phyloP scores from a whole-genome alignment of 805 yeast species.

The Candida argentea region DNA sequence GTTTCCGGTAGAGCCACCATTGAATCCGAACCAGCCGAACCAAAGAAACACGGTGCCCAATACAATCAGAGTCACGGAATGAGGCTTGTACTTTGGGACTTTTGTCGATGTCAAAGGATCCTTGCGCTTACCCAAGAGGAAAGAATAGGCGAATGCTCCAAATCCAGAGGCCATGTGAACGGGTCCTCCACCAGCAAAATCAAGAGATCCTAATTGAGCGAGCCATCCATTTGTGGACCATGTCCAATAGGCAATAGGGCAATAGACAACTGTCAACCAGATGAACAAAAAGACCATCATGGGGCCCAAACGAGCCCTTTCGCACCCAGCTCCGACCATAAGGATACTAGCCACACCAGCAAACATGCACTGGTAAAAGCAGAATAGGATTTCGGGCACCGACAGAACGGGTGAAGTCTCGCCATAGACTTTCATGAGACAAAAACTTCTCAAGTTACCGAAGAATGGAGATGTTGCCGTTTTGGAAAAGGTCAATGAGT shows the following conservation, averaged over 20 bases:
- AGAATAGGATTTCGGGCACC: constrained; percentile 86
- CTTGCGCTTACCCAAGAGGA: constrained; percentile 84
- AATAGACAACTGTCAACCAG: constrained; percentile 93
- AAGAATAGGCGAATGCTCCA: constrained; percentile 90
- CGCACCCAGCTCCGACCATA: constrained; percentile 97
- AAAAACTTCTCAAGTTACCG: constrained; percentile 76
- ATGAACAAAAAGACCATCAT: constrained; percentile 90
- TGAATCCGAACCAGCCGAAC: constrained; percentile 99
- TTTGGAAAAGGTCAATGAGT: constrained; percentile 77
- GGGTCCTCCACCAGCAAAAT: constrained; percentile 98
- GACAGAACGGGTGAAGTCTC: constrained; percentile 57
- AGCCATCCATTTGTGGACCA: constrained; percentile 97
- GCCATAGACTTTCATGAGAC: constrained; percentile 73
- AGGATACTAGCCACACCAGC: constrained; percentile 88
- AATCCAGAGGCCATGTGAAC: constrained; percentile 93
- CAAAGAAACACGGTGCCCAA: constrained; percentile 90
- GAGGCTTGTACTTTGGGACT: constrained; percentile 88
- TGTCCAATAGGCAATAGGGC: constrained; percentile 95
- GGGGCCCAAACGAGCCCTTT: constrained; percentile 92
- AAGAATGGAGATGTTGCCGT: constrained; percentile 52
- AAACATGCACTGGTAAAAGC: constrained; percentile 94
- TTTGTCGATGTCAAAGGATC: constrained; percentile 62
- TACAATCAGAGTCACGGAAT: constrained; percentile 82
- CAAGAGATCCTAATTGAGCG: constrained; percentile 69
- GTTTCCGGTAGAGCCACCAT: constrained; percentile 96